A percentile compares a stretch with the other conserved stretches of the same genome.
These are phyloP conservation scores for Komagataella phaffii DNA, from an alignment of 805 yeast species.

Conservation along the genomic window DNA sequence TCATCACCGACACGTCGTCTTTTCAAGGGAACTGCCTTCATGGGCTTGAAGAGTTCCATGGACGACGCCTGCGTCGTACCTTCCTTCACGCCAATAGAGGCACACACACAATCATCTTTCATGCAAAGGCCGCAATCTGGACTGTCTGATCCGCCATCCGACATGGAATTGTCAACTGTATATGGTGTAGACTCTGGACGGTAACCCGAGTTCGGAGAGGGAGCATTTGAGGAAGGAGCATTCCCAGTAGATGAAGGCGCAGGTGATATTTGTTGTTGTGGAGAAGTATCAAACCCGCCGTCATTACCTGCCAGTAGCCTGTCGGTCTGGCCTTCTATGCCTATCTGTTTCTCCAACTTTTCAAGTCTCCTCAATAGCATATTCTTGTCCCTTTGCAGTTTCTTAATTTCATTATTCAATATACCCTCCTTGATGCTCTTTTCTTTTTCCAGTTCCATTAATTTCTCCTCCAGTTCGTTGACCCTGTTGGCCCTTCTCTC, in stretches of 20 bases:
- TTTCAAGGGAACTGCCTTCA: conserved; percentile 52
- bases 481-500: conserved; percentile 78
- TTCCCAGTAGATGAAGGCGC: conserved; percentile 30
- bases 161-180: not conserved
- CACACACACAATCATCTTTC: conserved; percentile 61
- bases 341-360: conserved; percentile 7
- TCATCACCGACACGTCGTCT: conserved; percentile 14
- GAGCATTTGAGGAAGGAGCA: not conserved
- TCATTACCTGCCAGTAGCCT: not conserved
- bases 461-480: conserved; percentile 60
- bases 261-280: conserved; percentile 24
- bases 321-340: not conserved
- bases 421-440: conserved; percentile 46
- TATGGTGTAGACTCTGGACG: not conserved
- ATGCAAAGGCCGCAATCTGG: conserved; percentile 46
- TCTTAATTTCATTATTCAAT: conserved; percentile 35
- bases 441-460: conserved; percentile 55
- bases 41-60: conserved; percentile 29
- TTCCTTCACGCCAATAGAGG: conserved; percentile 28
- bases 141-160: not conserved
- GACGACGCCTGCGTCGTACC: not conserved
- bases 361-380: conserved; percentile 17
- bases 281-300: conserved; percentile 3
- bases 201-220: not conserved
- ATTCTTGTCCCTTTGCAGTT: conserved; percentile 28